These are phyloP conservation scores for Melocanna baccifera DNA, from an alignment of 176 grass and related monocot species.

Conservation along the genomic window DNA sequence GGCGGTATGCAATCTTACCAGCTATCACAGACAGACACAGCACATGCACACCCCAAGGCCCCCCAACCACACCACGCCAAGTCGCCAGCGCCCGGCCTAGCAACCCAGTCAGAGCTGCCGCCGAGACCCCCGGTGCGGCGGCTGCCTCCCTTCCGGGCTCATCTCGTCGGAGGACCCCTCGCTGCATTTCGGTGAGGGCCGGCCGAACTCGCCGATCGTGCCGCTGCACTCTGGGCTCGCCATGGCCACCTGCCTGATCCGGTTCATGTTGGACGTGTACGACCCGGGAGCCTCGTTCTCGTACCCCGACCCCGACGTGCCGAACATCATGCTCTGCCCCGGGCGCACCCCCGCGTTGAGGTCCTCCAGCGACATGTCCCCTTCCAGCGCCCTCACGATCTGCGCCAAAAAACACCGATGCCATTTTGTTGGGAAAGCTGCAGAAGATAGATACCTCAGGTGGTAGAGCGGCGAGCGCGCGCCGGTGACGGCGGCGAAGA, in stretches of 20 bases:
- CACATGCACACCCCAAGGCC: neutral
- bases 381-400: slow-evolving; percentile 70
- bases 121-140: neutral
- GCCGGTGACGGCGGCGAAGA: too few species aligned
- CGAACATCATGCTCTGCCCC: slow-evolving; percentile 60
- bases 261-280: slow-evolving; percentile 37
- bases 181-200: slow-evolving; percentile 4
- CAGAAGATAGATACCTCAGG: neutral
- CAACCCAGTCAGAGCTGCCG: neutral
- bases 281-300: neutral
- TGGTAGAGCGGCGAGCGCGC: neutral
- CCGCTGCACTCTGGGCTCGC: slow-evolving; percentile 34
- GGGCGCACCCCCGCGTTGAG: slow-evolving; percentile 56
- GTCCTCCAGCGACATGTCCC: slow-evolving; percentile 63
- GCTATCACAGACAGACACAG: neutral
- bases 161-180: slow-evolving; percentile 24
- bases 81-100: neutral
- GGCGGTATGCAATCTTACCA: too few species aligned
- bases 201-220: neutral
- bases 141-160: slow-evolving; percentile 15
- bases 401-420: slow-evolving; percentile 4
- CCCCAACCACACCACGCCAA: too few species aligned
- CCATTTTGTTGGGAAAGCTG: too few species aligned
- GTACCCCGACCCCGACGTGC: slow-evolving; percentile 24
- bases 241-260: slow-evolving; percentile 28